Base-by-base conservation (phyloP, 768 basidiomycete species). In the Suillus decipiens region DNA sequence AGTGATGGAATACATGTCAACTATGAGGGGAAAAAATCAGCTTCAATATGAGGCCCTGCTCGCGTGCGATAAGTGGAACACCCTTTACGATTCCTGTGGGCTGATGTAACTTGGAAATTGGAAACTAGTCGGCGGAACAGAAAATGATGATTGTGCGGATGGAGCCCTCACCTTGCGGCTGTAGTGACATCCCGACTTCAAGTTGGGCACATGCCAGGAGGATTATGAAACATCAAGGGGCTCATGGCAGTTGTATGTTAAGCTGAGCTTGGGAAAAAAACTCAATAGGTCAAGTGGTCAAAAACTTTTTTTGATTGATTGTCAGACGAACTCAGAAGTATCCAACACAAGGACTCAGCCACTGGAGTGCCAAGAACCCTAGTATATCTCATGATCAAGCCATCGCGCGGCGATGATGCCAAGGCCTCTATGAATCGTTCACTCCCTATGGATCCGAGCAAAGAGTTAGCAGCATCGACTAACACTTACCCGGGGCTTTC, bases 141-240 rank as follows among this genome's bases (percentile, higher is more conserved):
- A 39, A 17, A 33, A 48, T 19, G 53, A 60, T 24, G 53, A 60
- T 24, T 33, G 34, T n/a, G 15, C 7, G 34, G 33, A 9, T 50
- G 33, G 33, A 42, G 24, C 14, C 73, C 79, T 37, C 60, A 96
- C 96, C 86, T 99, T 98, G 89, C 98, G 97, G 69, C 99, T 89
- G 83, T 91, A 98, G 77, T 98, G 96, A 80, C 96, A 98, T 10
- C n/a, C 9, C 42, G 2, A n/a, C 3, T 3, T 19, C 42, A 19
- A 19, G 17, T 19, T 19, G 17, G 42, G 17, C 17, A 28, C 28
- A 28, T 28, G 17, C 37, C 42, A 42, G 17, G 41, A 2, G 17
- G 8, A 42, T 42, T 19, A 19, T 42, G 15, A 42, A 42, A 9
- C 5, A 19, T 42, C 42, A 1, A 42, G 7, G 19, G 41, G 15